These are phyloP conservation scores for Imleria badia DNA, from an alignment of 768 basidiomycete genomes.

Conservation along the genomic window DNA sequence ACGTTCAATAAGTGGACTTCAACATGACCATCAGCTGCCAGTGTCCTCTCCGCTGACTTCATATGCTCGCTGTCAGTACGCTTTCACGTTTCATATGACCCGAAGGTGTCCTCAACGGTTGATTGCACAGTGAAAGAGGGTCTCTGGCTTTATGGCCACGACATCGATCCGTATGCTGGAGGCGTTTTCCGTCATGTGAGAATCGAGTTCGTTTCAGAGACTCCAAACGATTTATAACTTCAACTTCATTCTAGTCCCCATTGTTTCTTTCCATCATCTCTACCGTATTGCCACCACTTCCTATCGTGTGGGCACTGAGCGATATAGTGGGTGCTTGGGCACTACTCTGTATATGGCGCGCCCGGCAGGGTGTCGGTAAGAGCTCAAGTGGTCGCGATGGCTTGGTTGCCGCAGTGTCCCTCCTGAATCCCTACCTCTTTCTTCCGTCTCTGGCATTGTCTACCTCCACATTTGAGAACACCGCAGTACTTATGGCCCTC, in stretches of 20 bases:
- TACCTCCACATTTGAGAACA: conserved; percentile 80
- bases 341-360: conserved; percentile 65
- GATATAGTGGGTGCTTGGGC: conserved; percentile 72
- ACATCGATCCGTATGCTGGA: conserved; percentile 86
- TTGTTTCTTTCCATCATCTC: conserved; percentile 76
- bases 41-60: conserved; percentile 83
- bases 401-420: conserved; percentile 65
- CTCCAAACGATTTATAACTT: not conserved
- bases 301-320: conserved; percentile 65
- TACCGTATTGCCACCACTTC: conserved; percentile 58
- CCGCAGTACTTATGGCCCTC: conserved; percentile 61
- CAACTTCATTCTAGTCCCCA: conserved; percentile 62
- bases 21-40: conserved; percentile 71
- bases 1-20: conserved; percentile 43
- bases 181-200: conserved; percentile 85
- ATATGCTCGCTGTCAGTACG: conserved; percentile 65
- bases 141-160: conserved; percentile 72
- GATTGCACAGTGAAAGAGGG: conserved; percentile 77
- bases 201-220: not conserved
- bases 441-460: conserved; percentile 79
- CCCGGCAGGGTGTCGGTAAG: conserved; percentile 50
- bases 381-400: conserved; percentile 47
- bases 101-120: conserved; percentile 7
- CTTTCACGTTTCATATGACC: not conserved
- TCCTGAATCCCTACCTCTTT: conserved; percentile 87